phyloP scores from a whole-genome alignment of 2,329 filamentous ascomycete species.

The Arthrinium phaeospermum region DNA sequence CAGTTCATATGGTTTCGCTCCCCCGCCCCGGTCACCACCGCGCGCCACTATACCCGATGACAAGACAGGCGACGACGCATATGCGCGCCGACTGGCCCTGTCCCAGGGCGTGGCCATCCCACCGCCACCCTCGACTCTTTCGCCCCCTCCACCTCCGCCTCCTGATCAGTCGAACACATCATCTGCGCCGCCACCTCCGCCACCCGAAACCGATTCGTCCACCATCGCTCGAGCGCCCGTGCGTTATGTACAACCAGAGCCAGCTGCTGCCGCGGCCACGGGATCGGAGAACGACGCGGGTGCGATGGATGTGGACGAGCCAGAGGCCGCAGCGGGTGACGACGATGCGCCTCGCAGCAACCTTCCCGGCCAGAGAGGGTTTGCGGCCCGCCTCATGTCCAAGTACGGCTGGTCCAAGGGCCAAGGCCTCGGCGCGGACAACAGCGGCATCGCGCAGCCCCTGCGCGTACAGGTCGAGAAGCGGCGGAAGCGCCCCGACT shows the following conservation, averaged over 20 bases:
- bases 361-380: constrained; percentile 80
- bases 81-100: constrained; percentile 65
- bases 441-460: constrained; percentile 83
- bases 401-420: constrained; percentile 96
- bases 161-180: constrained; percentile 36
- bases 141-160: constrained; percentile 25
- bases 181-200: constrained; percentile 41
- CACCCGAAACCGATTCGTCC: constrained; percentile 47
- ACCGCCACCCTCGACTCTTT: constrained; percentile 29
- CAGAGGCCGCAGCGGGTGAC: constrained; percentile 31
- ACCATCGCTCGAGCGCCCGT: constrained; percentile 81
- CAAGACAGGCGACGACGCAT: constrained; percentile 72
- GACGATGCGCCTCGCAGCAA: constrained; percentile 57
- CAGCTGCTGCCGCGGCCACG: constrained; percentile 42
- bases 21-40: constrained; percentile 57
- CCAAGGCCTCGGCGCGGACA: constrained; percentile 81
- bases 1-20: constrained; percentile 60
- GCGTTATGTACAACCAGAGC: constrained; percentile 66
- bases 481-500: constrained; percentile 77
- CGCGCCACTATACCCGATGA: constrained; percentile 58
- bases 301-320: constrained; percentile 44
- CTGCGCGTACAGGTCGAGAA: constrained; percentile 86
- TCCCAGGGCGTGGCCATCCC: constrained; percentile 47
- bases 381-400: constrained; percentile 85
- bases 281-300: constrained; percentile 45